Conservation (phyloP, 2,329 filamentous ascomycete species). For the Orbilia brochopaga region DNA sequence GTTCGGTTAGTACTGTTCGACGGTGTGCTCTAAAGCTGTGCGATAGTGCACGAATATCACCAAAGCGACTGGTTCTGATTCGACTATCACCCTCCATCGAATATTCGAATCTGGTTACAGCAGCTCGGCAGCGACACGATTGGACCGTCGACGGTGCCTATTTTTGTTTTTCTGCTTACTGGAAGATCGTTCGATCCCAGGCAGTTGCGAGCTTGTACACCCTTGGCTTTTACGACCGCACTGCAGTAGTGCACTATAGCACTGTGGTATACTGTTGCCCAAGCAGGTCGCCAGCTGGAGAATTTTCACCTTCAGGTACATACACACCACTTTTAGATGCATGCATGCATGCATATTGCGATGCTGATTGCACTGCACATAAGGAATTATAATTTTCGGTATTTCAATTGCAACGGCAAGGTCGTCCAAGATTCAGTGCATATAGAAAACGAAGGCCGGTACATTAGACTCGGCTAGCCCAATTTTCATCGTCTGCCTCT, state of each 20-base stretch:
- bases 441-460: conserved; percentile 16
- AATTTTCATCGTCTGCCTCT: conserved; percentile 35
- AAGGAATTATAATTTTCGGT: too few species aligned
- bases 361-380: background rate
- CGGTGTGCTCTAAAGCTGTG: conserved; percentile 17
- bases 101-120: conserved; percentile 30
- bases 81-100: conserved; percentile 16
- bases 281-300: background rate
- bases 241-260: too few species aligned
- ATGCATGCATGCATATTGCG: conserved; percentile 1
- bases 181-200: background rate
- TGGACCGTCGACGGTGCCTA: conserved; percentile 15
- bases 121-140: conserved; percentile 18
- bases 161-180: conserved; percentile 1
- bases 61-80: conserved; percentile 27
- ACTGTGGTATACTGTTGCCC: too few species aligned
- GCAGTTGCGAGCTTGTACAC: background rate
- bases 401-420: conserved; percentile 7
- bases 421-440: conserved; percentile 22
- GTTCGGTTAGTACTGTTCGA: background rate
- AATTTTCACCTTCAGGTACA: background rate
- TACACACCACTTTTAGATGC: too few species aligned
- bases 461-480: conserved; percentile 17
- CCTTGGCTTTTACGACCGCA: background rate
- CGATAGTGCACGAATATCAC: conserved; percentile 36